These are phyloP conservation scores for Cryptosporidium sp. DNA, from an alignment of 169 alveolate species.

Conservation along the genomic window DNA sequence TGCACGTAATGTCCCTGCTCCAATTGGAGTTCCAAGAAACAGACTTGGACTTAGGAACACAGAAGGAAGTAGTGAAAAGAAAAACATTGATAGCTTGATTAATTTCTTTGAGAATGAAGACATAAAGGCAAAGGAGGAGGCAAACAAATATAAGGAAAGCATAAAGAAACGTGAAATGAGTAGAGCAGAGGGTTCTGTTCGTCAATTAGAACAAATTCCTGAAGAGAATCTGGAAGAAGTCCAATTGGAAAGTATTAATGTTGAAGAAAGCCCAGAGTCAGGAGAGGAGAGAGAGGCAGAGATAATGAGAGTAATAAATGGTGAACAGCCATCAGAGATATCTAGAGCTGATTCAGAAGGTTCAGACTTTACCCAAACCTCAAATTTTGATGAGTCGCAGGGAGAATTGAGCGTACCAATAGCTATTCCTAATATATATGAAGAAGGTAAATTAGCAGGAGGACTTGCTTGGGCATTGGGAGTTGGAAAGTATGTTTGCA, in stretches of 20 bases:
- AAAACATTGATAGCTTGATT: conserved; percentile 20
- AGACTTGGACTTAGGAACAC: conserved; percentile 16
- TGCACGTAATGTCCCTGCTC: not conserved
- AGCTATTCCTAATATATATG: conserved; percentile 3
- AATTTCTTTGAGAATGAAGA: conserved; percentile 46
- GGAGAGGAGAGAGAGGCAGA: conserved; percentile 3
- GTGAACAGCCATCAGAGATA: not conserved
- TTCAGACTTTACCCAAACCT: not conserved
- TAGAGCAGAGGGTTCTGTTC: not conserved
- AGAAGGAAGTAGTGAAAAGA: not conserved
- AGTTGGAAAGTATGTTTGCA: conserved; percentile 33
- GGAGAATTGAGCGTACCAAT: conserved; percentile 2
- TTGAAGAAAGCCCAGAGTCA: conserved; percentile 18
- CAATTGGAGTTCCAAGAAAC: conserved; percentile 19
- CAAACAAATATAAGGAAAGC: not conserved
- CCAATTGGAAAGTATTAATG: not conserved
- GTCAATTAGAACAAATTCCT: not conserved
- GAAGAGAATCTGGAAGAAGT: not conserved
- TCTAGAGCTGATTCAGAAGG: not conserved
- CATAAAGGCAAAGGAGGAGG: conserved; percentile 24
- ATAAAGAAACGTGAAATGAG: not conserved
- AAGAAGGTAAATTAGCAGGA: conserved; percentile 12
- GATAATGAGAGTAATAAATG: not conserved
- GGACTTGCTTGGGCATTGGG: conserved; percentile 33
- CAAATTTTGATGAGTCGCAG: not conserved